Percentiles rank a stretch among this genome's conserved stretches.
Conservation (phyloP, 768 basidiomycete genomes). For the Tricholomella constricta region DNA sequence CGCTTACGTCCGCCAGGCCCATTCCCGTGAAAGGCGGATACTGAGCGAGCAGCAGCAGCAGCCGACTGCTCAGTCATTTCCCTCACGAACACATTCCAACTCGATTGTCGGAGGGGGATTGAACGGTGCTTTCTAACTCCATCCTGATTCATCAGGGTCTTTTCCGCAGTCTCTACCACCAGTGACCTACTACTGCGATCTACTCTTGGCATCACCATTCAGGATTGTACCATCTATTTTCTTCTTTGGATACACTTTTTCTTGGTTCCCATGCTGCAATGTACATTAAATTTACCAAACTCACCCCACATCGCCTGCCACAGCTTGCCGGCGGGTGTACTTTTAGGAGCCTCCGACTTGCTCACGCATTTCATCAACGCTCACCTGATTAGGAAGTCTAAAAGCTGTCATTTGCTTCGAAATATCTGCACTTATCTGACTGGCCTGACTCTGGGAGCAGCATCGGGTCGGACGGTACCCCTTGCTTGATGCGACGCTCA, state of each 20-base stretch:
- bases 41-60: constrained; percentile 31
- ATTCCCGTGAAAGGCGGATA: constrained; percentile 55
- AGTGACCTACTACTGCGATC: background rate
- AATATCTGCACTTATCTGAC: too few relatives aligned
- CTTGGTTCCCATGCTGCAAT: background rate
- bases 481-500: too few relatives aligned
- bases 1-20: constrained; percentile 82
- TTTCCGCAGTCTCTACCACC: background rate
- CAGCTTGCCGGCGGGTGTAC: background rate
- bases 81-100: constrained; percentile 34
- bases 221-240: background rate
- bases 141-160: background rate
- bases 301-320: background rate
- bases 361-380: background rate
- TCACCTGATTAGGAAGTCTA: background rate
- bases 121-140: constrained; percentile 14
- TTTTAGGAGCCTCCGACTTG: background rate
- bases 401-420: too few relatives aligned
- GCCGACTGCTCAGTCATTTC: constrained; percentile 19
- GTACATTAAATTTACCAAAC: background rate
- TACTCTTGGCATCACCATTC: background rate
- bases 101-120: constrained; percentile 23
- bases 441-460: background rate
- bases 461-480: background rate
- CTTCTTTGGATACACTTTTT: background rate